These are phyloP conservation scores for Spathaspora hagerdaliae DNA, from an alignment of 805 yeast genomes.

Conservation along the genomic window DNA sequence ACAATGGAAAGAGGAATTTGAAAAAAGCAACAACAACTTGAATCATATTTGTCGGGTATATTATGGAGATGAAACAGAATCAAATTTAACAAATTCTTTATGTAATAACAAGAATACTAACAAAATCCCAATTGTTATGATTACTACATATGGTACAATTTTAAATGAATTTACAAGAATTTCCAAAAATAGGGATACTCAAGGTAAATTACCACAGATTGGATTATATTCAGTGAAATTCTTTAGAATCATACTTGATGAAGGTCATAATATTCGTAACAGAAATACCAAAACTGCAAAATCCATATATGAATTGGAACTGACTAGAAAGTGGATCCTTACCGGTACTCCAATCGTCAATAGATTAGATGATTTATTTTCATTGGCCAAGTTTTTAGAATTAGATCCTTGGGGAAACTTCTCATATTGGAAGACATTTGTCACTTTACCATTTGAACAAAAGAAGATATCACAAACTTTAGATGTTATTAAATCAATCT, in stretches of 20 bases:
- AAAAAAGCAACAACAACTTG: constrained; percentile 47
- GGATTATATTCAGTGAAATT: constrained; percentile 74
- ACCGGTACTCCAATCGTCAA: constrained; percentile 95
- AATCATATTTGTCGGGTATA: constrained; percentile 55
- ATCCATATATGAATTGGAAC: constrained; percentile 63
- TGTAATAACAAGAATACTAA: constrained; percentile 24
- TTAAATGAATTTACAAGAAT: constrained; percentile 66
- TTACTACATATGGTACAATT: constrained; percentile 87
- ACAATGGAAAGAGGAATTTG: constrained; percentile 87
- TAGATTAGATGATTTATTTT: constrained; percentile 79
- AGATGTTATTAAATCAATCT: constrained; percentile 76
- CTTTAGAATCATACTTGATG: constrained; percentile 78
- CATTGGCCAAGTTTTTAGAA: constrained; percentile 67
- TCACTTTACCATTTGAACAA: constrained; percentile 78
- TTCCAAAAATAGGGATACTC: constrained; percentile 24
- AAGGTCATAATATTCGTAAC: constrained; percentile 86
- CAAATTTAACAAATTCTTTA: constrained; percentile 46
- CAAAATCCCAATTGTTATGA: constrained; percentile 61
- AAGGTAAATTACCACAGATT: constrained; percentile 20
- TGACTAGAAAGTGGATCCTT: constrained; percentile 73
- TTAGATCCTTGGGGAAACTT: constrained; percentile 90
- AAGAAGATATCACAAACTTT: constrained; percentile 68
- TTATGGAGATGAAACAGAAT: constrained; percentile 63
- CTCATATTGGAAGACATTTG: constrained; percentile 81
- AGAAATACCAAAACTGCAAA: constrained; percentile 74